Base-by-base conservation (phyloP, 2,329 filamentous ascomycete genomes). In the Arthrobotrys iridis region DNA sequence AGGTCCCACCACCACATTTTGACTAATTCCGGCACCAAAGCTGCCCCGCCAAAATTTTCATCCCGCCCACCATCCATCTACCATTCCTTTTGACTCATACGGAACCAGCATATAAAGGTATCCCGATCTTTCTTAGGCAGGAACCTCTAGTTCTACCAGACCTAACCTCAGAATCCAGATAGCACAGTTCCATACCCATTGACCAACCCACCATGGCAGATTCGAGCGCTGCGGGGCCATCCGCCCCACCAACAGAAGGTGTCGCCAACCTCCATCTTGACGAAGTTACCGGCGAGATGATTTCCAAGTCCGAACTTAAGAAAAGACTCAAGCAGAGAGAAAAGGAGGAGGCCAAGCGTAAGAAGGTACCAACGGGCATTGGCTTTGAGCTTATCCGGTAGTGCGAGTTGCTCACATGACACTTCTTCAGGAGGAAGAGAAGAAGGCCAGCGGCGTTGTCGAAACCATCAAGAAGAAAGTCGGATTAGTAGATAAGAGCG, bases 321-420 rank as follows among this genome's bases (percentile, higher is more conserved):
- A 94, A 92, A 86, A 90, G 94, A 81, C 88, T 93, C 85, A 99
- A 99, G 92, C 87, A 90, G 82, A 90, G 94, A 79, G 88, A 94
- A 83, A 89, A 88, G 83, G 93, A 96, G 76, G 71, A 68, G 24
- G 71, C 71, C 18, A 75, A 75, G 63, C 91, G 91, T 79, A 92
- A 93, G 85, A 97, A 96, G 90, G 79, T 79, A 64, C 33, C 48
- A 52, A 58, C 40, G 40, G 28, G 10, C 28, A 28, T n/a, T 10
- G 22, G 13, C 5, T 46, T 50, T 24, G 22, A n/a, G n/a, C n/a
- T 18, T 11, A 28, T 30, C 26, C 22, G 13, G 5, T 35, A 15
- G 37, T 11, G 18, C 35, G 2, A 35, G n/a, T 58, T 60, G 48
- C 62, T 50, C 52, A 59, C 59, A 37, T 10, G 18, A 11, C 37